Percentiles rank a stretch among this genome's conserved stretches.
phyloP scores from a whole-genome alignment of 352 stramenopile species.

The Phytophthora aleatoria region DNA sequence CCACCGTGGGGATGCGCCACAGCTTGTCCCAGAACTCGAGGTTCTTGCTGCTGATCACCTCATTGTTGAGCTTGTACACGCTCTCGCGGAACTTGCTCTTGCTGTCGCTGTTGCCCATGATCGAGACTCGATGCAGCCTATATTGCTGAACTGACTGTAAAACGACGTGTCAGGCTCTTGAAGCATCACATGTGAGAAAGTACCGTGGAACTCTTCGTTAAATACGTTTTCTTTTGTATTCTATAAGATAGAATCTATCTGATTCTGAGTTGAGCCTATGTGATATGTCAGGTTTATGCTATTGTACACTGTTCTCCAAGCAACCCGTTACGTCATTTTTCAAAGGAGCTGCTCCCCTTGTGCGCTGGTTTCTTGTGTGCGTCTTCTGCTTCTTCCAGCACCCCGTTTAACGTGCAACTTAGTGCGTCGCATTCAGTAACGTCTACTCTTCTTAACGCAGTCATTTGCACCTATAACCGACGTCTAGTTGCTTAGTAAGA shows the following conservation, averaged over 20 bases:
- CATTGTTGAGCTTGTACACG: slow-evolving; percentile 92
- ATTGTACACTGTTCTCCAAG: slow-evolving; percentile 8
- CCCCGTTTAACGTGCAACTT: slow-evolving; percentile 12
- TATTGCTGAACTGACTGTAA: slow-evolving; percentile 9
- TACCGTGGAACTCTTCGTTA: not conserved
- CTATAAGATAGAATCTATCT: not conserved
- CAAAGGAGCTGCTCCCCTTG: slow-evolving; percentile 7
- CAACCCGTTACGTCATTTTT: slow-evolving; percentile 24
- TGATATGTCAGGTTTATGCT: not conserved
- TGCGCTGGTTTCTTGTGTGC: not conserved
- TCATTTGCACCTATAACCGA: slow-evolving; percentile 7
- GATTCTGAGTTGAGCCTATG: not conserved
- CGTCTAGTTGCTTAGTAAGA: not conserved
- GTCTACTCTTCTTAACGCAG: slow-evolving; percentile 11
- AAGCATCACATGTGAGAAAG: slow-evolving; percentile 3
- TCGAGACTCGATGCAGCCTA: not conserved
- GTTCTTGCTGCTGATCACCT: slow-evolving; percentile 84
- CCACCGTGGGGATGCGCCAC: slow-evolving; percentile 87
- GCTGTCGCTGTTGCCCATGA: slow-evolving; percentile 89
- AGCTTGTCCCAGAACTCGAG: slow-evolving; percentile 92
- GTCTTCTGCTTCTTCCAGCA: not conserved
- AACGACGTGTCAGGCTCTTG: slow-evolving; percentile 14
- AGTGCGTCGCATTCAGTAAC: not conserved
- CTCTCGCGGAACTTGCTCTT: slow-evolving; percentile 93
- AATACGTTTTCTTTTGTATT: slow-evolving; percentile 1